These are phyloP conservation scores for Balamuthia mandrillaris DNA, from an alignment of 208 protist genomes.

Conservation along the genomic window DNA sequence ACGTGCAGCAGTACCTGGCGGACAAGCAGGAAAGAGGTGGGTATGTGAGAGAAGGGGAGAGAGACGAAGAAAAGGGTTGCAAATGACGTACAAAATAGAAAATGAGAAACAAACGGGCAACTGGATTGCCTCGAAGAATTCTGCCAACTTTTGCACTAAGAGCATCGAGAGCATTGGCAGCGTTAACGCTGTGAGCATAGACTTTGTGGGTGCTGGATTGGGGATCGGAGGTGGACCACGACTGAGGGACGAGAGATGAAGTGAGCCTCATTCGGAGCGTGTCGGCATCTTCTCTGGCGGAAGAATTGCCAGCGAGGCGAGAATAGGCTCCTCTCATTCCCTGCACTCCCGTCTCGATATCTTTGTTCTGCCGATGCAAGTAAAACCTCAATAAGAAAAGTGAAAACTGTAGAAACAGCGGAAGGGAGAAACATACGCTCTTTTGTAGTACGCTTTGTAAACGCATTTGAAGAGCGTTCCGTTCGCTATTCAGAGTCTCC, in stretches of 20 bases:
- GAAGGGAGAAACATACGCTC: neutral
- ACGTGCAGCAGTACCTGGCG: neutral
- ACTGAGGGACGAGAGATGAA: neutral
- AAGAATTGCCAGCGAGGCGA: neutral
- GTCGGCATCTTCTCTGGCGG: neutral
- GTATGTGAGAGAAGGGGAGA: neutral
- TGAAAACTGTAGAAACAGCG: neutral
- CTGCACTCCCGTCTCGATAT: neutral
- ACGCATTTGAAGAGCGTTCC: neutral
- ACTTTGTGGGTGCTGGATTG: neutral
- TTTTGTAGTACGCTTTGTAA: neutral
- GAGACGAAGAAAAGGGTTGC: neutral
- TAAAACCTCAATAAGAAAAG: neutral
- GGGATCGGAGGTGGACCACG: neutral
- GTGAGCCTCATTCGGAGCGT: neutral
- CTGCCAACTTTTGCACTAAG: neutral
- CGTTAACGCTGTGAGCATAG: neutral
- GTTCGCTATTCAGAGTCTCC: neutral
- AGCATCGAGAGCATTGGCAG: neutral
- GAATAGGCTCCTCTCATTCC: neutral
- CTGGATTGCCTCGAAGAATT: neutral
- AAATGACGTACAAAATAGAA: neutral
- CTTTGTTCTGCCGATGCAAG: neutral
- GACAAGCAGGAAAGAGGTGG: neutral
- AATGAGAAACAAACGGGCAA: neutral